These are phyloP conservation scores for Tuber microsphaerosporum DNA, from an alignment of 495 filamentous ascomycete species.

Conservation along the genomic window DNA sequence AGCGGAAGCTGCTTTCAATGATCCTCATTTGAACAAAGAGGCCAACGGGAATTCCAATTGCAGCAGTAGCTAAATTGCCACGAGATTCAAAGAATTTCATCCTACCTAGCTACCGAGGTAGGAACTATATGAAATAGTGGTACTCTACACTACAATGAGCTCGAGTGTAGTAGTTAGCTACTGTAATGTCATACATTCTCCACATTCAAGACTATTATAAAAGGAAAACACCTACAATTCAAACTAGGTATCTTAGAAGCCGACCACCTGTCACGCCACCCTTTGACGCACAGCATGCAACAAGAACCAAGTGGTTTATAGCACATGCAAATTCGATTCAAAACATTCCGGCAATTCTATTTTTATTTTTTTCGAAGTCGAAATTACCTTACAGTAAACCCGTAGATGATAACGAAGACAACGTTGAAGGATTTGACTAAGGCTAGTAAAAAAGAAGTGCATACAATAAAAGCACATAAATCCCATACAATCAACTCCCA, in stretches of 20 bases:
- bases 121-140: neutral
- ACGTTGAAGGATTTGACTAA: neutral
- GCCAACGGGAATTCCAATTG: no score
- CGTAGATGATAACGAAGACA: neutral
- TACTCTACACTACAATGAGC: neutral
- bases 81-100: no score
- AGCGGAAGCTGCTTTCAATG: no score
- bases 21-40: no score
- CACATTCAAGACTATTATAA: neutral
- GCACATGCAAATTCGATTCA: neutral
- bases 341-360: neutral
- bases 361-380: neutral
- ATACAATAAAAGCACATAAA: neutral
- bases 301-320: neutral
- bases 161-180: neutral
- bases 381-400: neutral
- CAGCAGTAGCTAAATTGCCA: no score
- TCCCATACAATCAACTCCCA: neutral
- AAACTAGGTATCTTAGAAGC: neutral
- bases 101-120: no score
- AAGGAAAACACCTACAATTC: neutral
- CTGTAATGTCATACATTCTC: neutral
- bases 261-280: neutral
- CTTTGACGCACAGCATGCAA: neutral
- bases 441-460: neutral